Conservation (phyloP, 495 filamentous ascomycete species). For the Terfezia claveryi region DNA sequence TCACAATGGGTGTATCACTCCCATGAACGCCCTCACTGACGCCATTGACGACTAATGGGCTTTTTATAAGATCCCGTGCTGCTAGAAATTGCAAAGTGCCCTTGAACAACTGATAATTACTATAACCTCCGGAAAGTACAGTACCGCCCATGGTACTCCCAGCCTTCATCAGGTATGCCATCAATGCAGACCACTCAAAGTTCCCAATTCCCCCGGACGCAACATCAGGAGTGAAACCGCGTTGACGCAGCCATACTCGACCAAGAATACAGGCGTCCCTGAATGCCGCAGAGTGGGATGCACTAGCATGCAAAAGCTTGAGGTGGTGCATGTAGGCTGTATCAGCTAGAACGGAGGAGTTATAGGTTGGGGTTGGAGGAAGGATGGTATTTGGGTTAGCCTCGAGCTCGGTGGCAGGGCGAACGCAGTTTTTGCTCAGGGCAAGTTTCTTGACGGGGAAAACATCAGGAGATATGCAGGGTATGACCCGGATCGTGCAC, state of each 20-base stretch:
- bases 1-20: slow-evolving; percentile 27
- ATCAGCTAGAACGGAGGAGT: slow-evolving; percentile 65
- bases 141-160: slow-evolving; percentile 46
- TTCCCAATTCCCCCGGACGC: slow-evolving; percentile 72
- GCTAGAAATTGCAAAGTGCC: slow-evolving; percentile 67
- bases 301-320: slow-evolving; percentile 41
- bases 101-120: slow-evolving; percentile 87
- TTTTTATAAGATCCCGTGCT: slow-evolving; percentile 39
- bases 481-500: slow-evolving; percentile 56
- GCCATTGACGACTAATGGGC: slow-evolving; percentile 33
- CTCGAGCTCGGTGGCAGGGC: slow-evolving; percentile 21
- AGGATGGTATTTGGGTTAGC: slow-evolving; percentile 22
- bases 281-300: slow-evolving; percentile 46
- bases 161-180: slow-evolving; percentile 60
- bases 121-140: slow-evolving; percentile 55
- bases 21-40: slow-evolving; percentile 19
- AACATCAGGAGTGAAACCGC: slow-evolving; percentile 47
- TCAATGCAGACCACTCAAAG: slow-evolving; percentile 66
- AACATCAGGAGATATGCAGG: slow-evolving; percentile 37
- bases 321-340: slow-evolving; percentile 47
- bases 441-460: slow-evolving; percentile 48
- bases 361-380: slow-evolving; percentile 63
- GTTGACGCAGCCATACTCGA: slow-evolving; percentile 69
- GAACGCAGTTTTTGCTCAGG: slow-evolving; percentile 48
- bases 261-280: slow-evolving; percentile 69